Conservation (phyloP, 139 green algal genomes). For the Chlamydomonas applanata region DNA sequence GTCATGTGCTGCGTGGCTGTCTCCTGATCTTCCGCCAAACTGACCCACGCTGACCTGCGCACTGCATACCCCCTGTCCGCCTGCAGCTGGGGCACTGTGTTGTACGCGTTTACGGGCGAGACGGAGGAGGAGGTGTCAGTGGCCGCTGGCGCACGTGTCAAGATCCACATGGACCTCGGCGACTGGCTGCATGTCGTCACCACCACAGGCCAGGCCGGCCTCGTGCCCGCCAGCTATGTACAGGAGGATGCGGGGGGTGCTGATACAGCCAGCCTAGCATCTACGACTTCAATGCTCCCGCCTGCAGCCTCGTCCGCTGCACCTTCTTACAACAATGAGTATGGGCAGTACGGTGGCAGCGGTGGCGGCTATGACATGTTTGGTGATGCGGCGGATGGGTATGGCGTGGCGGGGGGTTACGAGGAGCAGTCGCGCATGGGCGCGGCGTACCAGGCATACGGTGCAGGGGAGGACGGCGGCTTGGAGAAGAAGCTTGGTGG, state of each 20-base stretch:
- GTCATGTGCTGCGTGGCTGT: too few species aligned
- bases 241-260: constrained; percentile 6
- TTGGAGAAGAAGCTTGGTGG: background rate
- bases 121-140: constrained; percentile 32
- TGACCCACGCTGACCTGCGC: too few species aligned
- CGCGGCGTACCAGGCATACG: too few species aligned
- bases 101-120: constrained; percentile 27
- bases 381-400: background rate
- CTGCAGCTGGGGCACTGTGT: constrained; percentile 14
- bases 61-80: too few species aligned
- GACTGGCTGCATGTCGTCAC: constrained; percentile 39
- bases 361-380: constrained; percentile 2
- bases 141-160: constrained; percentile 26
- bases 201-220: constrained; percentile 8
- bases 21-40: too few species aligned
- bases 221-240: constrained; percentile 38
- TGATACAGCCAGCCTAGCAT: background rate
- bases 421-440: too few species aligned
- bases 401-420: too few species aligned
- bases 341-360: background rate
- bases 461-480: too few species aligned
- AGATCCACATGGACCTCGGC: constrained; percentile 35
- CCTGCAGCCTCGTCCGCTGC: background rate
- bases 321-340: background rate
- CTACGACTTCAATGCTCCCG: too few species aligned